Evolutionary conservation across 2,329 filamentous ascomycete genomes (phyloP).

Genomic region (Huntiella savannae): DNA sequence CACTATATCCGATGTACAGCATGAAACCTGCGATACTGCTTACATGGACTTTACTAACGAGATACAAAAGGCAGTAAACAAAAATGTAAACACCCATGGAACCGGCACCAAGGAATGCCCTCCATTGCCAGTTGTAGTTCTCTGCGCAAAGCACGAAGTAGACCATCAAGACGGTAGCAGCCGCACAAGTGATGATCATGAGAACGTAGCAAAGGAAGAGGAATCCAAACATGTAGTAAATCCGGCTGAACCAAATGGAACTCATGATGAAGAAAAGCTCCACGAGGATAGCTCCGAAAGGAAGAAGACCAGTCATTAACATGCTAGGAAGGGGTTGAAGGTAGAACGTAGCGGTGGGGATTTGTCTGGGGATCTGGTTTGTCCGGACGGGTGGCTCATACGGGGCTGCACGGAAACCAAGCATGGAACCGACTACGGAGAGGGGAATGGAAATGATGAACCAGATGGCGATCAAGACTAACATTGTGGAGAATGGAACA

Average conservation of each 20-base stretch:
- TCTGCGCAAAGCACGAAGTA: constrained; percentile 93
- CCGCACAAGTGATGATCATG: constrained; percentile 88
- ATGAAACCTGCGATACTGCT: constrained; percentile 71
- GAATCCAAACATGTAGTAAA: constrained; percentile 99
- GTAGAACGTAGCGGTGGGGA: constrained; percentile 67
- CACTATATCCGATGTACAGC: constrained; percentile 83
- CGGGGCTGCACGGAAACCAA: constrained; percentile 61
- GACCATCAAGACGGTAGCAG: constrained; percentile 81
- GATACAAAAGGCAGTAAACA: constrained; percentile 75
- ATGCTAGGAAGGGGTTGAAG: constrained; percentile 76
- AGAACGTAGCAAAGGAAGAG: constrained; percentile 92
- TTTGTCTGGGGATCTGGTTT: constrained; percentile 95
- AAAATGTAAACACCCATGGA: constrained; percentile 88
- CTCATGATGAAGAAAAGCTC: constrained; percentile 99
- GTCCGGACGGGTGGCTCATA: constrained; percentile 72
- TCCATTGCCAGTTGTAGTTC: constrained; percentile 99
- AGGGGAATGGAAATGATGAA: constrained; percentile 90
- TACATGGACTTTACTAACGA: constrained; percentile 72
- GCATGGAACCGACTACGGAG: constrained; percentile 76
- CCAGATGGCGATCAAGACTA: constrained; percentile 85
- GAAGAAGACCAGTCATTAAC: constrained; percentile 77
- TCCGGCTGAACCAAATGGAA: constrained; percentile 94
- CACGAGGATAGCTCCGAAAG: constrained; percentile 92
- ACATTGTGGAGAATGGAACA: constrained; percentile 92
- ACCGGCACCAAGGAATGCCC: constrained; percentile 77